Base-by-base conservation (phyloP, 2,329 filamentous ascomycete species). In the Pleurostoma richardsiae region DNA sequence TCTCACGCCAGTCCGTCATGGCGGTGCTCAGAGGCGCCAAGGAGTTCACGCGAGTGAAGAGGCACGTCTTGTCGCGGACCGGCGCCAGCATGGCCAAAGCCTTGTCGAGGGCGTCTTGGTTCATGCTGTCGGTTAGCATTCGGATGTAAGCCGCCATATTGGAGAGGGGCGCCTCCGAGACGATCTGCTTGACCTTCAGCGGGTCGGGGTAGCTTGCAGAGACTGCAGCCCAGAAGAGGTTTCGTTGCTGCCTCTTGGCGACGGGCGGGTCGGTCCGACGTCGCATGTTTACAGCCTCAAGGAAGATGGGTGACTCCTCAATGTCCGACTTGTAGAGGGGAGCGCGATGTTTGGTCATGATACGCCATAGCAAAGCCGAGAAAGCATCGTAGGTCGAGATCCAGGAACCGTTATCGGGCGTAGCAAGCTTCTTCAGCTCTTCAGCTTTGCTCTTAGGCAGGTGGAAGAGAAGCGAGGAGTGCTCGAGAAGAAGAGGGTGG, bases 341-440 rank as follows among this genome's bases (percentile, higher is more conserved):
- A 0, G 58, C 59, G 5, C 68, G 61, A 3, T 65, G 52, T 3
- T 59, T 56, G 1, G 66, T 60, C 0, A 72, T 46, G 3, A 57
- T 55, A 1, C 70, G 67, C 68, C 70, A 72, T 7, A 72, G 57
- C 38, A 67, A 65, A 7, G 70, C 69, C 1, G 60, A 58, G 45
- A 66, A 63, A 10, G 69, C 69, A 42, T 74, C 71, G 51, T 72
- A 73, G 3, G 67, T 73, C 2, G 70, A 73, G 30, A 74, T 61
- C 67, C 69, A 71, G 8, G 56, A 55, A 4, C 60, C 62, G 11
- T 66, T 62, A 0, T 52, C 40, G 0, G 67, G 63, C 1, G 43
- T 54, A 0, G 67, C 68, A 1, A 63, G 55, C 5, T 49, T 51
- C 47, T 74, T 74, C 3, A 75, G 53, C 41, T 61, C 51, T 0